Conservation (phyloP, 192 early-diverging fungal species). For the Helicostylum pulchrum region DNA sequence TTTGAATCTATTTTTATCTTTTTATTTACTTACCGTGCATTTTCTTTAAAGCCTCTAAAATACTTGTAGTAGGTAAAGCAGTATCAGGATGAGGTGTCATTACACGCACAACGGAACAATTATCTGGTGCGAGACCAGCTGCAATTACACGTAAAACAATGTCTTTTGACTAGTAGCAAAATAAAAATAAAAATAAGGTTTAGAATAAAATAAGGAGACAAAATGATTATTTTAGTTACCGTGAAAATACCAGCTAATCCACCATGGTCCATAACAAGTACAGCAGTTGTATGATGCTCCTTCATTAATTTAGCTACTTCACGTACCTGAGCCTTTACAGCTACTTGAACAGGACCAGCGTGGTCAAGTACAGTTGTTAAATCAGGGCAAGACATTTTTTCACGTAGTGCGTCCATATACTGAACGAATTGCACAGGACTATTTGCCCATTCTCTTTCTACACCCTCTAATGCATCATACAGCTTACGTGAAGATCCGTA, state of each 20-base stretch:
- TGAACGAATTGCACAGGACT: slow-evolving; percentile 57
- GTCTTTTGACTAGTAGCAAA: slow-evolving; percentile 77
- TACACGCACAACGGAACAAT: slow-evolving; percentile 89
- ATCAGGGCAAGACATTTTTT: slow-evolving; percentile 88
- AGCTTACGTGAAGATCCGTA: slow-evolving; percentile 74
- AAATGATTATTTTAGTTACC: slow-evolving; percentile 24
- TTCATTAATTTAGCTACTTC: slow-evolving; percentile 75
- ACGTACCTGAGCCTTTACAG: slow-evolving; percentile 60
- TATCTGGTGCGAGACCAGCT: slow-evolving; percentile 75
- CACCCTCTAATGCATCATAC: slow-evolving; percentile 74
- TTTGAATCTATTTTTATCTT: not conserved
- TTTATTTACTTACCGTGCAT: slow-evolving; percentile 56
- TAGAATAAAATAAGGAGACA: not conserved
- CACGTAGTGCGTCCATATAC: slow-evolving; percentile 66
- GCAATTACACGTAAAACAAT: slow-evolving; percentile 84
- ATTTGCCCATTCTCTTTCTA: slow-evolving; percentile 72
- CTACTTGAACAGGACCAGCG: slow-evolving; percentile 55
- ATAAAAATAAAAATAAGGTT: slow-evolving; percentile 30
- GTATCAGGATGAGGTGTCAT: slow-evolving; percentile 90
- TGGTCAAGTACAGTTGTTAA: slow-evolving; percentile 75
- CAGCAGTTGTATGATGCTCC: slow-evolving; percentile 65
- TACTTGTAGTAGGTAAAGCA: slow-evolving; percentile 59
- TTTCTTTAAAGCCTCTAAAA: slow-evolving; percentile 73
- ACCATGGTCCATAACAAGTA: slow-evolving; percentile 67
- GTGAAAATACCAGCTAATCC: slow-evolving; percentile 76